phyloP scores from a whole-genome alignment of 495 filamentous ascomycete species.

The Lichenothelia convexa region DNA sequence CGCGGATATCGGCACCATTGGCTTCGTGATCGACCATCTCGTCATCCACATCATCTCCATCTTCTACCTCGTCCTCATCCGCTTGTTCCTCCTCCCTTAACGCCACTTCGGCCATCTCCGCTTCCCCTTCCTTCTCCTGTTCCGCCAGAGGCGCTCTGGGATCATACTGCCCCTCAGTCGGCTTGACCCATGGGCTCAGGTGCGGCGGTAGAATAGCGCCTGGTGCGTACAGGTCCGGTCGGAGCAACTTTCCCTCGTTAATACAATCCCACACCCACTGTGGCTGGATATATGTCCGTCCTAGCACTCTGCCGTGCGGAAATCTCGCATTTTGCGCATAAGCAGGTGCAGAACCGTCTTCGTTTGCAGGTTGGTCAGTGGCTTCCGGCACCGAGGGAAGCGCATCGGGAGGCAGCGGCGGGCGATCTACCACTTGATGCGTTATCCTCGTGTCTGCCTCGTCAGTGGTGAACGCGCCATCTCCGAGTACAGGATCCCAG shows the following conservation, averaged over 20 bases:
- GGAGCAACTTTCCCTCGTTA: conserved; percentile 72
- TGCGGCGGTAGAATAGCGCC: conserved; percentile 82
- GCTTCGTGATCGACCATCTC: conserved; percentile 21
- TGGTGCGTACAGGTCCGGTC: conserved; percentile 75
- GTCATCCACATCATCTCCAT: conserved; percentile 17
- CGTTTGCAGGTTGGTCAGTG: conserved; percentile 19
- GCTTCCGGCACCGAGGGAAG: conserved; percentile 31
- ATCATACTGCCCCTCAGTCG: conserved; percentile 68
- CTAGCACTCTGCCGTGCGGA: conserved; percentile 54
- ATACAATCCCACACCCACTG: conserved; percentile 98
- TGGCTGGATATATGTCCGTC: conserved; percentile 80
- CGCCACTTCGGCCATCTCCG: conserved; percentile 47
- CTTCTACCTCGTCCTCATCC: conserved; percentile 27
- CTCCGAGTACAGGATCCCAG: conserved; percentile 78
- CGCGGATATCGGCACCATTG: conserved; percentile 14
- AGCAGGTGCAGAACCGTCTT: conserved; percentile 23
- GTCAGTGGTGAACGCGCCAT: conserved; percentile 77
- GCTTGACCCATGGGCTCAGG: conserved; percentile 89
- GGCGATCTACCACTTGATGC: conserved; percentile 88
- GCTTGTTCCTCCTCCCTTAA: conserved; percentile 38
- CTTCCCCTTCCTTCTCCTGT: conserved; percentile 67
- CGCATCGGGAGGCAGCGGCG: conserved; percentile 45
- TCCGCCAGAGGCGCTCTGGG: conserved; percentile 59
- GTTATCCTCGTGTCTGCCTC: conserved; percentile 78
- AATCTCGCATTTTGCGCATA: conserved; percentile 14